A percentile compares a stretch with the other conserved stretches of the same genome.
Evolutionary conservation across 2,329 filamentous ascomycete genomes (phyloP).

Genomic region (Emmonsiellopsis sp.): DNA sequence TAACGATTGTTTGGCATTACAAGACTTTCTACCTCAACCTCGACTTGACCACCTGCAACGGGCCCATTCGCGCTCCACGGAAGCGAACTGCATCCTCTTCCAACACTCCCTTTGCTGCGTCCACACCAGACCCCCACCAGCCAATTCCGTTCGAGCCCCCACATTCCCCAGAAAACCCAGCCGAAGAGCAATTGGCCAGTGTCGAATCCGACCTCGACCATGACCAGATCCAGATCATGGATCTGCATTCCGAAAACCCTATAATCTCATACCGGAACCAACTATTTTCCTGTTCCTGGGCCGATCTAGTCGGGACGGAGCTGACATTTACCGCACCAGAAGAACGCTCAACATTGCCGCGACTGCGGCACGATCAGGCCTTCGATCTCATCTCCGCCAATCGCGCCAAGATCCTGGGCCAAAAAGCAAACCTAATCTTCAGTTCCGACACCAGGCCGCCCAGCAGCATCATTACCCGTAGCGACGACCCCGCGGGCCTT

Average conservation of each 20-base stretch:
- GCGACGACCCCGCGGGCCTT: not conserved
- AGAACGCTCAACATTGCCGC: constrained; percentile 43
- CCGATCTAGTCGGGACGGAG: constrained; percentile 74
- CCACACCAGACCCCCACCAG: constrained; percentile 9
- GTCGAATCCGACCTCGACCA: constrained; percentile 10
- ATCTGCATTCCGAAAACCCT: constrained; percentile 66
- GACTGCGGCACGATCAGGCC: constrained; percentile 30
- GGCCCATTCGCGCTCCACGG: constrained; percentile 26
- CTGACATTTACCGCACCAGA: constrained; percentile 53
- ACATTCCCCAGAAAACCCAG: constrained; percentile 1
- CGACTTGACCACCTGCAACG: constrained; percentile 43
- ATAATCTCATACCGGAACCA: constrained; percentile 70
- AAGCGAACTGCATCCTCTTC: constrained; percentile 9
- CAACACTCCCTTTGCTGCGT: constrained; percentile 3
- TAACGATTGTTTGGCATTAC: no score
- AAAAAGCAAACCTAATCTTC: constrained; percentile 50
- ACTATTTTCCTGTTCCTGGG: constrained; percentile 73
- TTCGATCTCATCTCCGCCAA: constrained; percentile 66
- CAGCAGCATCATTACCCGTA: not conserved
- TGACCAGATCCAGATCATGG: constrained; percentile 64
- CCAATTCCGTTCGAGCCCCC: constrained; percentile 8
- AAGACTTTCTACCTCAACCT: constrained; percentile 52
- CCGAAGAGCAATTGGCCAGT: constrained; percentile 2
- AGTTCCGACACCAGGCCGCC: constrained; percentile 21
- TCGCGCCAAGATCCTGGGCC: constrained; percentile 59